phyloP scores from a whole-genome alignment of 352 stramenopile genomes.

The Halophytophthora batemanensis region DNA sequence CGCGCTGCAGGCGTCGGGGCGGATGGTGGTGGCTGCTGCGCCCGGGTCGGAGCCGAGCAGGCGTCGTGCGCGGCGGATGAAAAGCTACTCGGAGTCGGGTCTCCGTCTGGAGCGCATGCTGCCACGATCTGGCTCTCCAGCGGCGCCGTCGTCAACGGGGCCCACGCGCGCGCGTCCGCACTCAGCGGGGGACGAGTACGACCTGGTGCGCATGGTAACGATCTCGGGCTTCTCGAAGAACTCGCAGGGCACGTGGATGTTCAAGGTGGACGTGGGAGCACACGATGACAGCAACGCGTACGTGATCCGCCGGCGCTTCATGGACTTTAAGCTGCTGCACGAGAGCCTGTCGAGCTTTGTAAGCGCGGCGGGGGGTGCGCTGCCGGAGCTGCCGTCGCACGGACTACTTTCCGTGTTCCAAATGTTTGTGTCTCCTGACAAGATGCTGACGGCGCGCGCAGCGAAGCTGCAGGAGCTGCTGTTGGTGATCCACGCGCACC shows the following conservation, averaged over 20 bases:
- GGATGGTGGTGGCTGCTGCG: slow-evolving; percentile 1
- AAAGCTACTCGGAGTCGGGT: slow-evolving; percentile 66
- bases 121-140: neutral
- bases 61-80: slow-evolving; percentile 35
- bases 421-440: slow-evolving; percentile 61
- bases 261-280: slow-evolving; percentile 66
- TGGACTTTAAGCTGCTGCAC: slow-evolving; percentile 69
- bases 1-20: slow-evolving; percentile 8
- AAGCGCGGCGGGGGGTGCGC: slow-evolving; percentile 6
- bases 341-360: slow-evolving; percentile 44
- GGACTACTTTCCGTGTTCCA: slow-evolving; percentile 65
- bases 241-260: slow-evolving; percentile 68
- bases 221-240: slow-evolving; percentile 69
- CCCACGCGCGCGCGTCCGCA: slow-evolving; percentile 35
- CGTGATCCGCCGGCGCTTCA: slow-evolving; percentile 69
- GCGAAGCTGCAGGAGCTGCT: slow-evolving; percentile 55
- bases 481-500: slow-evolving; percentile 54
- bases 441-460: slow-evolving; percentile 48
- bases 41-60: slow-evolving; percentile 12
- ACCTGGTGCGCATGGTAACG: slow-evolving; percentile 41
- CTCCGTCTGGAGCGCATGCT: slow-evolving; percentile 48
- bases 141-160: slow-evolving; percentile 14
- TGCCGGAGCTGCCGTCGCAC: slow-evolving; percentile 54
- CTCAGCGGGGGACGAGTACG: slow-evolving; percentile 49
- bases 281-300: slow-evolving; percentile 52